Percentiles rank a stretch among this genome's conserved stretches.
These are phyloP conservation scores for Talaromyces sp. DNA, from an alignment of 2,329 filamentous ascomycete species.

Conservation along the genomic window DNA sequence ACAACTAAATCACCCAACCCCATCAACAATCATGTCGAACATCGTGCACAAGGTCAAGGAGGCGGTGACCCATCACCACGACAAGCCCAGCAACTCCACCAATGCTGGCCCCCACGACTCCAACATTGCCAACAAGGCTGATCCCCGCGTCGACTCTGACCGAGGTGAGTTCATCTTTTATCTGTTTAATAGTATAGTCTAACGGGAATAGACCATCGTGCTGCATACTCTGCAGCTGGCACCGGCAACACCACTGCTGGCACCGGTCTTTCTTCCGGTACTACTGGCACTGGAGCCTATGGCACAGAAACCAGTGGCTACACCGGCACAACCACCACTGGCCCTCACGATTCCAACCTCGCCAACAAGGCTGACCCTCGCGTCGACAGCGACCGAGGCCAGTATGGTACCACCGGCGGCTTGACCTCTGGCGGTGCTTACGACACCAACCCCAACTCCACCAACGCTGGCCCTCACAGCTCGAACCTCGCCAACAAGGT, in stretches of 20 bases:
- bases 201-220: constrained; percentile 14
- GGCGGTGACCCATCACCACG: constrained; percentile 13
- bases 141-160: constrained; percentile 33
- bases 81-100: constrained; percentile 17
- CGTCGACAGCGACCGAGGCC: constrained; percentile 28
- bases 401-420: constrained; percentile 11
- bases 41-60: constrained; percentile 19
- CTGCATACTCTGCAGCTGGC: constrained; percentile 6
- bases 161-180: neutral
- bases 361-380: constrained; percentile 35
- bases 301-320: neutral
- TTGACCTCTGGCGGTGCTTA: constrained; percentile 12
- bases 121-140: constrained; percentile 39
- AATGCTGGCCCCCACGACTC: constrained; percentile 37
- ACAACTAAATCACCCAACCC: neutral
- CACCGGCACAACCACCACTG: constrained; percentile 29
- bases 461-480: constrained; percentile 37
- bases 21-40: constrained; percentile 17
- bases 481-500: constrained; percentile 34
- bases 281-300: neutral
- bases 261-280: neutral
- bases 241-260: neutral
- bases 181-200: neutral
- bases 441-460: constrained; percentile 24
- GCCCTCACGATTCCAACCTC: constrained; percentile 36